phyloP scores from a whole-genome alignment of 192 early-diverging fungal species.

The Oehlia diaphana region DNA sequence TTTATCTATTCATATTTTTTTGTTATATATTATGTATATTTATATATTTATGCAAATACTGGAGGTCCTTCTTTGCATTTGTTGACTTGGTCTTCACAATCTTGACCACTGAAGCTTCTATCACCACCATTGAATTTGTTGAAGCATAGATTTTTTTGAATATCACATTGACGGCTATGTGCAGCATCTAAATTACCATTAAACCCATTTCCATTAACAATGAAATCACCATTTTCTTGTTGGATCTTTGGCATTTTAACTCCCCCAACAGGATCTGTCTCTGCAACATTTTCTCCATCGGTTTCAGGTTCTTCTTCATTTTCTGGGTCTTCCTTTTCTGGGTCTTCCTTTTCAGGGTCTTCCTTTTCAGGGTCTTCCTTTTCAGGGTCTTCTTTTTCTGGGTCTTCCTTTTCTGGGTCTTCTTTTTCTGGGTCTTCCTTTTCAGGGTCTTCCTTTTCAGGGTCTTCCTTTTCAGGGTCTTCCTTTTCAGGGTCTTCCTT shows the following conservation, averaged over 20 bases:
- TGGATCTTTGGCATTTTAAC: slow-evolving; percentile 5
- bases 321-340: too few relatives aligned
- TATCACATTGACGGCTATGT: slow-evolving; percentile 14
- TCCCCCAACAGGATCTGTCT: not conserved
- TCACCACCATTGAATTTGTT: slow-evolving; percentile 10
- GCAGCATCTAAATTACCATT: not conserved
- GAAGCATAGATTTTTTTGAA: slow-evolving; percentile 15
- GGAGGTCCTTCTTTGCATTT: not conserved
- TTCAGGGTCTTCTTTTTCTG: too few relatives aligned
- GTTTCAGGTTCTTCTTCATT: too few relatives aligned
- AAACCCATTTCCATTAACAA: not conserved
- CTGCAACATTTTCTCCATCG: slow-evolving; percentile 1
- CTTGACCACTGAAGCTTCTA: not conserved
- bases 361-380: too few relatives aligned
- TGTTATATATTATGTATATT: too few relatives aligned
- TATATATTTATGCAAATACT: slow-evolving; percentile 3
- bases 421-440: too few relatives aligned
- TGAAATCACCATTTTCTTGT: not conserved
- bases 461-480: too few relatives aligned
- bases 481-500: too few relatives aligned
- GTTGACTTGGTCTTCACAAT: slow-evolving; percentile 3
- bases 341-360: too few relatives aligned
- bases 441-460: too few relatives aligned
- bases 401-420: too few relatives aligned
- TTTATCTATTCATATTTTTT: too few relatives aligned